Percentiles rank a stretch among this genome's conserved stretches.
phyloP scores from a whole-genome alignment of 2,329 filamentous ascomycete species.

The Helicocarpus griseus region DNA sequence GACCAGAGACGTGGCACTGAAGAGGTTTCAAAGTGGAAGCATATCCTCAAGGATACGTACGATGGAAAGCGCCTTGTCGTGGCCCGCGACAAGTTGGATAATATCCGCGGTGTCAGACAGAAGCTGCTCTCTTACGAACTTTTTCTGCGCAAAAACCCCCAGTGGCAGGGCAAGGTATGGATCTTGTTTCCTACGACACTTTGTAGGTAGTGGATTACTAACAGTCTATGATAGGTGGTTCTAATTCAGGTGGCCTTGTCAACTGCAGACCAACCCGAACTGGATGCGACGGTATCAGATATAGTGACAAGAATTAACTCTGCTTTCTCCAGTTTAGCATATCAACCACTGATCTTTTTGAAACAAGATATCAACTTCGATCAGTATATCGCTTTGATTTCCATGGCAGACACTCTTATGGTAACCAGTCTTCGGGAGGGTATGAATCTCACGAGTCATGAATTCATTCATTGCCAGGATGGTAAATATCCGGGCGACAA shows the following conservation, averaged over 20 bases:
- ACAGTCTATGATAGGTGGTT: conserved; percentile 50
- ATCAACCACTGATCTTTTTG: conserved; percentile 79
- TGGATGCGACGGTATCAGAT: conserved; percentile 80
- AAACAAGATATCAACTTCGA: conserved; percentile 90
- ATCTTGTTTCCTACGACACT: neutral
- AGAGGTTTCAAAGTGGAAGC: conserved; percentile 69
- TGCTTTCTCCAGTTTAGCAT: conserved; percentile 72
- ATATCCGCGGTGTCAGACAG: conserved; percentile 82
- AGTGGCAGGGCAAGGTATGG: conserved; percentile 65
- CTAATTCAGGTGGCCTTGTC: conserved; percentile 91
- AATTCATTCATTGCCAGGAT: conserved; percentile 89
- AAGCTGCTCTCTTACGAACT: conserved; percentile 88
- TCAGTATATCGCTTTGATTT: conserved; percentile 85
- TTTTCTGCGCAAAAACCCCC: conserved; percentile 86
- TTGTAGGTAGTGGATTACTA: neutral
- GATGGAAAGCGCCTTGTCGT: conserved; percentile 84
- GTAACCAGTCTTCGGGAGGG: conserved; percentile 92
- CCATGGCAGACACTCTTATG: conserved; percentile 83
- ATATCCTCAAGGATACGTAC: conserved; percentile 73
- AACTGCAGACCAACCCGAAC: conserved; percentile 75
- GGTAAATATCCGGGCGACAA: conserved; percentile 60
- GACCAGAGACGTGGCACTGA: conserved; percentile 59
- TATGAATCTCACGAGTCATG: conserved; percentile 94
- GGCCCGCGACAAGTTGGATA: conserved; percentile 86
- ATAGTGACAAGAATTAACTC: conserved; percentile 94